phyloP scores from a whole-genome alignment of 257 asterid genomes.

The Solanum pinnatisectum region DNA sequence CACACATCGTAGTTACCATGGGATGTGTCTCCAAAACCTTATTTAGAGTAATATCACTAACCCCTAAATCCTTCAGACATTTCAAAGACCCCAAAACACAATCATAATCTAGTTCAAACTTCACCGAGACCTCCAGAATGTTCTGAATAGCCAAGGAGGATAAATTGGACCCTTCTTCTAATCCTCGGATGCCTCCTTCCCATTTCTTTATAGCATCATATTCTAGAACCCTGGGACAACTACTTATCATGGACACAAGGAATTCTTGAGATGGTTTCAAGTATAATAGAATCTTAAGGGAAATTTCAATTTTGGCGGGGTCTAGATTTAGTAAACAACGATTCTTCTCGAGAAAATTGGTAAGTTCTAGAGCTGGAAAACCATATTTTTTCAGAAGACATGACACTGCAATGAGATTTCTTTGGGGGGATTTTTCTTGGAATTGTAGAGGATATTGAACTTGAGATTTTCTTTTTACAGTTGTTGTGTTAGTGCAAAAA shows the following conservation, averaged over 20 bases:
- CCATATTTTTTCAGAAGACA: conserved; percentile 56
- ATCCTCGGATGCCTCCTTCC: conserved; percentile 23
- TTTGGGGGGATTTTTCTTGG: not conserved
- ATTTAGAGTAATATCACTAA: conserved; percentile 29
- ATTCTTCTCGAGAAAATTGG: conserved; percentile 35
- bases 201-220: conserved; percentile 47
- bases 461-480: conserved; percentile 6
- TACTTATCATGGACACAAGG: conserved; percentile 39
- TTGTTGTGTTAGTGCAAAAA: conserved; percentile 6
- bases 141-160: conserved; percentile 25
- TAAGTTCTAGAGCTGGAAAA: conserved; percentile 33
- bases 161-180: conserved; percentile 14
- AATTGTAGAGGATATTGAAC: conserved; percentile 2
- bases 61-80: conserved; percentile 43
- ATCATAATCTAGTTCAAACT: conserved; percentile 38
- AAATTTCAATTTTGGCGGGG: conserved; percentile 35
- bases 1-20: conserved; percentile 26
- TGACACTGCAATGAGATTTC: conserved; percentile 26
- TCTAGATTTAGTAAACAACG: conserved; percentile 30
- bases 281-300: conserved; percentile 37
- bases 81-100: conserved; percentile 23
- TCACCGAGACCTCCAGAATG: conserved; percentile 35
- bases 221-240: conserved; percentile 51
- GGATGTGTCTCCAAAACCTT: conserved; percentile 61
- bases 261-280: conserved; percentile 43